Conservation (phyloP, 148 eudicot genomes). For the Beta vulgaris region DNA sequence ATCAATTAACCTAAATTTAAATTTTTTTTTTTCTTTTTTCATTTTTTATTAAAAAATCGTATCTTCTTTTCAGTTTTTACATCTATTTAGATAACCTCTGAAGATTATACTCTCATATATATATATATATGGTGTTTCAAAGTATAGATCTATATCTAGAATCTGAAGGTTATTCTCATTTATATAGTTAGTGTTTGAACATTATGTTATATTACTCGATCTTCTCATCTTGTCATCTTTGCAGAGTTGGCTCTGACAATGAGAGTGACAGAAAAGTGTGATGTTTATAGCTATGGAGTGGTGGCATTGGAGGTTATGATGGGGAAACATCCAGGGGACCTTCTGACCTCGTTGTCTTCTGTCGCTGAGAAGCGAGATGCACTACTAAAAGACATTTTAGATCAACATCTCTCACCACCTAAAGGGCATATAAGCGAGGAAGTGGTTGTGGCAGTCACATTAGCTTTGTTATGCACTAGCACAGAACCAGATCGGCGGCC, state of each 20-base stretch:
- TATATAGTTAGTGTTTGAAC: background rate
- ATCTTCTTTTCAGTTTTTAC: background rate
- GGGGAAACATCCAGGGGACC: conserved; percentile 74
- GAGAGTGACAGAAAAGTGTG: conserved; percentile 58
- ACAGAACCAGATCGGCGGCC: conserved; percentile 54
- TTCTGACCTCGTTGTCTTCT: conserved; percentile 38
- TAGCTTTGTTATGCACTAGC: conserved; percentile 56
- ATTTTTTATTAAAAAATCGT: no score
- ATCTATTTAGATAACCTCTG: background rate
- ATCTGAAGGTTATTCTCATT: background rate
- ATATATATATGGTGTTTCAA: background rate
- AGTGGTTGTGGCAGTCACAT: conserved; percentile 40
- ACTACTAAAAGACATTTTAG: conserved; percentile 52
- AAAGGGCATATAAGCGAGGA: conserved; percentile 42
- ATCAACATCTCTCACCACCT: conserved; percentile 57
- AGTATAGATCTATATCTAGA: background rate
- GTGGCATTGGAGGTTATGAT: conserved; percentile 59
- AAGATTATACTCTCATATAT: background rate
- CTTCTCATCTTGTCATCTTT: background rate
- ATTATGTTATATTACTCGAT: background rate
- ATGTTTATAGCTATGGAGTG: conserved; percentile 70
- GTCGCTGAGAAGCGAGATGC: conserved; percentile 22
- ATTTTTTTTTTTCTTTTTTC: no score
- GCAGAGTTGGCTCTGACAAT: conserved; percentile 40
- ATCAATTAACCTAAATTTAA: background rate